Percentiles rank a stretch among this genome's conserved stretches.
phyloP scores from a whole-genome alignment of 495 filamentous ascomycete species.

The Penicillium herquei region DNA sequence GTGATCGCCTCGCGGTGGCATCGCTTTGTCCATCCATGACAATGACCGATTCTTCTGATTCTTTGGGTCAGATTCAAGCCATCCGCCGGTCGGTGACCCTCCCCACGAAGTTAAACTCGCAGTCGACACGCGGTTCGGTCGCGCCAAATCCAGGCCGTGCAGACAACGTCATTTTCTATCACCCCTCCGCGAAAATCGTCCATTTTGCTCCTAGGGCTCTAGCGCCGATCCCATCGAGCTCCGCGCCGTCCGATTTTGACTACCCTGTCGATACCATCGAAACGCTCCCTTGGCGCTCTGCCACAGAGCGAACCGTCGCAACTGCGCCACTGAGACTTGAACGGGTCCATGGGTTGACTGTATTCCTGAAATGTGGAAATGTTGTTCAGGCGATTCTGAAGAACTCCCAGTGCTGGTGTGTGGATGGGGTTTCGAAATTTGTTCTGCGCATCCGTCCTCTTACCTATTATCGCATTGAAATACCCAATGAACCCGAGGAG shows the following conservation, averaged over 20 bases:
- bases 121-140: constrained; percentile 32
- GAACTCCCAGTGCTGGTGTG: constrained; percentile 89
- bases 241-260: constrained; percentile 45
- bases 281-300: constrained; percentile 70
- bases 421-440: constrained; percentile 80
- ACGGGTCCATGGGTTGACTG: constrained; percentile 73
- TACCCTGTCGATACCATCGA: constrained; percentile 43
- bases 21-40: constrained; percentile 5
- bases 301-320: constrained; percentile 78
- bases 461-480: constrained; percentile 85
- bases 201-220: constrained; percentile 53
- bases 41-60: constrained; percentile 41
- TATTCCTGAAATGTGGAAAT: constrained; percentile 79
- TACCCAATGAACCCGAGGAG: constrained; percentile 61
- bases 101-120: constrained; percentile 48
- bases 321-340: constrained; percentile 78
- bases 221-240: constrained; percentile 41
- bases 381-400: constrained; percentile 81
- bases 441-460: constrained; percentile 75
- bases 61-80: constrained; percentile 33
- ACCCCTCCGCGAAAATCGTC: constrained; percentile 64
- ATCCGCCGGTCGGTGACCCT: constrained; percentile 60
- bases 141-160: constrained; percentile 32
- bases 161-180: constrained; percentile 70
- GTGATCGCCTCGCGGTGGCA: constrained; percentile 1